phyloP scores from a whole-genome alignment of 257 asterid genomes.

The Schizonepeta tenuifolia region DNA sequence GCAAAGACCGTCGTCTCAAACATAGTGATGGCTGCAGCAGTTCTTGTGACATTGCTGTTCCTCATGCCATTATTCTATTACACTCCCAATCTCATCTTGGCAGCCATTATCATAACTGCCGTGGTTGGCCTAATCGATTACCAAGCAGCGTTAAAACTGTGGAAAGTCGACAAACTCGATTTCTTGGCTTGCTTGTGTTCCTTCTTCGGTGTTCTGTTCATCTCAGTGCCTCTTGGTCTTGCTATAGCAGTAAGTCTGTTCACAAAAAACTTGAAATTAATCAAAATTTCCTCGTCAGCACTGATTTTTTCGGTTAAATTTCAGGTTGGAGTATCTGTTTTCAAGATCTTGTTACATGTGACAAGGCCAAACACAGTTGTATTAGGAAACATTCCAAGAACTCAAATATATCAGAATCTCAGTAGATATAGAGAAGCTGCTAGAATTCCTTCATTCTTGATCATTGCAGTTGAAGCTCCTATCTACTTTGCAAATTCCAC shows the following conservation, averaged over 20 bases:
- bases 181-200: constrained; percentile 85
- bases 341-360: constrained; percentile 87
- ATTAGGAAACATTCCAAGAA: constrained; percentile 83
- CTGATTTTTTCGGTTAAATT: neutral
- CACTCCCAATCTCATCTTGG: constrained; percentile 83
- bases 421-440: constrained; percentile 67
- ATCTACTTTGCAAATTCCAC: constrained; percentile 87
- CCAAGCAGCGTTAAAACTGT: constrained; percentile 64
- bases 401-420: constrained; percentile 72
- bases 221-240: constrained; percentile 94
- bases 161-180: constrained; percentile 97
- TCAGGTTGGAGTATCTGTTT: constrained; percentile 91
- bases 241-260: constrained; percentile 75
- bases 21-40: constrained; percentile 80
- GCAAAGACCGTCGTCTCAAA: constrained; percentile 84
- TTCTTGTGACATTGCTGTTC: constrained; percentile 74
- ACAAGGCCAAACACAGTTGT: constrained; percentile 83
- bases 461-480: constrained; percentile 81
- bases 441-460: constrained; percentile 72
- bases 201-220: constrained; percentile 89
- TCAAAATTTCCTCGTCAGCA: too few species aligned
- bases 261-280: neutral
- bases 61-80: constrained; percentile 92
- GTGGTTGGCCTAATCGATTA: constrained; percentile 88
- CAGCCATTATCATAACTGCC: constrained; percentile 90